A percentile compares a stretch with the other conserved stretches of the same genome.
These are phyloP conservation scores for Colletotrichum karsti DNA, from an alignment of 2,329 filamentous ascomycete species.

Conservation along the genomic window DNA sequence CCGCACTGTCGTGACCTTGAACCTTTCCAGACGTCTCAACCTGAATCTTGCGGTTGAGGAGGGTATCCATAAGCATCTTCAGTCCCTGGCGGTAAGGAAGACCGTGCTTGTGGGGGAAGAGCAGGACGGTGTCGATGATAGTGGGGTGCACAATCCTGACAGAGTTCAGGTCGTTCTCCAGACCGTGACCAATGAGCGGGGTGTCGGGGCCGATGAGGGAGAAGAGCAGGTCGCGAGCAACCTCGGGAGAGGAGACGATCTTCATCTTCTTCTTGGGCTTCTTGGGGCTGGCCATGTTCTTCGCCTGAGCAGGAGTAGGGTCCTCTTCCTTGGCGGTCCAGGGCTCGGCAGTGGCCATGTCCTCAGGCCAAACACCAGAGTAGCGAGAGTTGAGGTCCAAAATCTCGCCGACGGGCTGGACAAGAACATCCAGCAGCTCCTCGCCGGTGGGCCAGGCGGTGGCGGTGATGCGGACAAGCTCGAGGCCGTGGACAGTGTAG, in stretches of 20 bases:
- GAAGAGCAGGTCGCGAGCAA: constrained; percentile 81
- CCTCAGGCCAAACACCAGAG: constrained; percentile 84
- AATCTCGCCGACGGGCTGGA: constrained; percentile 83
- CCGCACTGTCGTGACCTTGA: constrained; percentile 86
- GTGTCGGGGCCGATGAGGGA: constrained; percentile 78
- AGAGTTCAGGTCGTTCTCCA: constrained; percentile 94
- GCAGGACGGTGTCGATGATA: constrained; percentile 84
- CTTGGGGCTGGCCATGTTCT: constrained; percentile 29
- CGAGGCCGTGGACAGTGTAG: constrained; percentile 87
- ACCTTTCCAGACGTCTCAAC: constrained; percentile 60
- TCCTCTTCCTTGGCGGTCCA: constrained; percentile 49
- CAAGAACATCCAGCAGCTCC: constrained; percentile 82
- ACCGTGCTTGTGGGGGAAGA: constrained; percentile 82
- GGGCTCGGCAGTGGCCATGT: constrained; percentile 74
- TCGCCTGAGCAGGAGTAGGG: constrained; percentile 27
- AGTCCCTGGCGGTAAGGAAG: constrained; percentile 82
- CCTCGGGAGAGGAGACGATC: constrained; percentile 78
- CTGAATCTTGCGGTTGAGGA: constrained; percentile 83
- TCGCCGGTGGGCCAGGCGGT: constrained; percentile 85
- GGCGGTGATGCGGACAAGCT: constrained; percentile 89
- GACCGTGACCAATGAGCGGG: constrained; percentile 88
- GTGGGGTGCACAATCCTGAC: constrained; percentile 85
- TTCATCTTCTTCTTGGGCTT: constrained; percentile 59
- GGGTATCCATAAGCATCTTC: constrained; percentile 75
- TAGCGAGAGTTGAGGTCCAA: constrained; percentile 93